phyloP scores from a whole-genome alignment of 1,284 basidiomycete species.

The Ganoderma boninense region DNA sequence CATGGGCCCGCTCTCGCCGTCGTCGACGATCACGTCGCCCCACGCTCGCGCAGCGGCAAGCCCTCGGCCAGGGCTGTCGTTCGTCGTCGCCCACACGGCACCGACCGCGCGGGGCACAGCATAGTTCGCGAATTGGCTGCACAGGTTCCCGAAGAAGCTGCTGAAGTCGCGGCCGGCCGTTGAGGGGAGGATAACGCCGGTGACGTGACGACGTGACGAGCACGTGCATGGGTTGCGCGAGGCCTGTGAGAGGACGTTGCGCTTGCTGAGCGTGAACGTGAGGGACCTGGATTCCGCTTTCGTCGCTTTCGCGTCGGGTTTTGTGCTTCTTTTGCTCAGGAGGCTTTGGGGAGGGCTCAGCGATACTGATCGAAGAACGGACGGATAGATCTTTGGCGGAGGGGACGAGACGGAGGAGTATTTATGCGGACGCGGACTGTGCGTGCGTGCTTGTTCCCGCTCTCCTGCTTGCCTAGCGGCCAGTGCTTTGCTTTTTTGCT shows the following conservation, averaged over 20 bases:
- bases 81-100: conserved; percentile 9
- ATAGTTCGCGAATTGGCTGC: conserved; percentile 26
- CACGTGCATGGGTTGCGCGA: conserved; percentile 24
- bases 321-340: not conserved
- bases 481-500: too few species aligned
- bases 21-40: conserved; percentile 25
- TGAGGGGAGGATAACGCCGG: conserved; percentile 18
- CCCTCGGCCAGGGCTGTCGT: conserved; percentile 18
- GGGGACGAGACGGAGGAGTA: too few species aligned
- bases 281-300: too few species aligned
- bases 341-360: not conserved
- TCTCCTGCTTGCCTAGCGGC: too few species aligned
- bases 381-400: too few species aligned
- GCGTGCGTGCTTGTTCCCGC: too few species aligned
- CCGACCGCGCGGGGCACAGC: not conserved
- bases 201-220: conserved; percentile 31
- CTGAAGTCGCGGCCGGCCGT: conserved; percentile 9
- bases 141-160: conserved; percentile 35
- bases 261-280: too few species aligned
- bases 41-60: conserved; percentile 18
- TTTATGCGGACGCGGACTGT: too few species aligned
- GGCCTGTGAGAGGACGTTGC: conserved; percentile 31
- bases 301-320: too few species aligned
- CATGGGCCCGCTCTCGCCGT: conserved; percentile 35
- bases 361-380: not conserved